These are phyloP conservation scores for Fomitiporia mediterranea DNA, from an alignment of 1,284 basidiomycete genomes.

Conservation along the genomic window DNA sequence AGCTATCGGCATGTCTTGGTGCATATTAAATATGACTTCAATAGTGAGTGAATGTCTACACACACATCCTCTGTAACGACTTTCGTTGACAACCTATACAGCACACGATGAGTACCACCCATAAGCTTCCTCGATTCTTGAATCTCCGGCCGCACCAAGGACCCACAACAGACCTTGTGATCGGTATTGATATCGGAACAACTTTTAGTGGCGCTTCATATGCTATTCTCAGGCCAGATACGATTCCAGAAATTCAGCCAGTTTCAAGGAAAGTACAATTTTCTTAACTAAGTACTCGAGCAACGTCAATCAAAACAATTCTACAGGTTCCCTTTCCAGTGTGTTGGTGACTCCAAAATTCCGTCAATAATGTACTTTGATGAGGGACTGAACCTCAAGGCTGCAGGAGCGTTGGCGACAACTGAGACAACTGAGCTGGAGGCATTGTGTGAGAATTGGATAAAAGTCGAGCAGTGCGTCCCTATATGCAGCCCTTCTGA, in stretches of 20 bases:
- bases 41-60: neutral
- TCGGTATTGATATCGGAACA: slow-evolving; percentile 13
- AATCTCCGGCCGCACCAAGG: slow-evolving; percentile 5
- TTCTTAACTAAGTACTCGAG: too few species aligned
- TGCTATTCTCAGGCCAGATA: slow-evolving; percentile 5
- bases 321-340: slow-evolving; percentile 24
- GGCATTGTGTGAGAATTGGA: slow-evolving; percentile 70
- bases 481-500: neutral
- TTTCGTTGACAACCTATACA: neutral
- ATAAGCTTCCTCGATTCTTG: neutral
- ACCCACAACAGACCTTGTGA: neutral
- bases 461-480: slow-evolving; percentile 64
- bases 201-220: slow-evolving; percentile 10
- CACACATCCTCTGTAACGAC: neutral
- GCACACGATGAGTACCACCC: slow-evolving; percentile 2
- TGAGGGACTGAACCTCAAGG: slow-evolving; percentile 51
- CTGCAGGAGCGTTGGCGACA: slow-evolving; percentile 73
- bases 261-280: neutral
- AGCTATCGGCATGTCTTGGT: neutral
- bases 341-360: slow-evolving; percentile 74
- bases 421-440: slow-evolving; percentile 47
- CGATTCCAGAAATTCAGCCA: neutral
- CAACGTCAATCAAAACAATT: too few species aligned
- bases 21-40: neutral
- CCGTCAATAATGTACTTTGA: slow-evolving; percentile 73